Percentiles rank a stretch among this genome's conserved stretches.
Conservation (phyloP, 106 monocot species). For the Platanthera zijinensis region DNA sequence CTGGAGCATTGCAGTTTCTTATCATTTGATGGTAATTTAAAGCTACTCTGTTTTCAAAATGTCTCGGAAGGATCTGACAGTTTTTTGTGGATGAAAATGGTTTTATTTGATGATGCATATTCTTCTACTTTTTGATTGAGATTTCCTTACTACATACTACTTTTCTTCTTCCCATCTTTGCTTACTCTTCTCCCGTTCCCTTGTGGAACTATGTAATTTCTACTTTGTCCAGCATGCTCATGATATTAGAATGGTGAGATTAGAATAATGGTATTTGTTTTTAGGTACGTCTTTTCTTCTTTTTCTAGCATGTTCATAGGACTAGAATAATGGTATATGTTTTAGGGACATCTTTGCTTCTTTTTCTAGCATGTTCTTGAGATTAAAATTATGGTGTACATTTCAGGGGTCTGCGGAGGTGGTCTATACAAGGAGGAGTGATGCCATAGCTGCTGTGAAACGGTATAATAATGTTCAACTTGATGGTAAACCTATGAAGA, state of each 20-base stretch:
- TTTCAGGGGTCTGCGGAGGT: constrained; percentile 92
- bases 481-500: constrained; percentile 98
- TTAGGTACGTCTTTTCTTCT: not conserved
- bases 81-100: not conserved
- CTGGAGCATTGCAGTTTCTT: too few species aligned
- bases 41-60: not conserved
- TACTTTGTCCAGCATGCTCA: not conserved
- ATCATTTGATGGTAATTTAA: not conserved
- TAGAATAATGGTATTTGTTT: not conserved
- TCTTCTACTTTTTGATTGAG: not conserved
- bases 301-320: not conserved
- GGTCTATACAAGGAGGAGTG: constrained; percentile 68
- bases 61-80: not conserved
- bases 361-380: not conserved
- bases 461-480: constrained; percentile 92
- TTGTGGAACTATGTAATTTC: not conserved
- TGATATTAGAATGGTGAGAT: not conserved
- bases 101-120: not conserved
- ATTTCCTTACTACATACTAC: not conserved
- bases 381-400: constrained; percentile 2
- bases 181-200: not conserved
- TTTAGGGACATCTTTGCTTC: not conserved
- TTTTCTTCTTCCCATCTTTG: not conserved
- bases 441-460: constrained; percentile 80
- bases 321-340: not conserved